These are phyloP conservation scores for Apiotrichum gamsii DNA, from an alignment of 1,284 basidiomycete genomes.

Conservation along the genomic window DNA sequence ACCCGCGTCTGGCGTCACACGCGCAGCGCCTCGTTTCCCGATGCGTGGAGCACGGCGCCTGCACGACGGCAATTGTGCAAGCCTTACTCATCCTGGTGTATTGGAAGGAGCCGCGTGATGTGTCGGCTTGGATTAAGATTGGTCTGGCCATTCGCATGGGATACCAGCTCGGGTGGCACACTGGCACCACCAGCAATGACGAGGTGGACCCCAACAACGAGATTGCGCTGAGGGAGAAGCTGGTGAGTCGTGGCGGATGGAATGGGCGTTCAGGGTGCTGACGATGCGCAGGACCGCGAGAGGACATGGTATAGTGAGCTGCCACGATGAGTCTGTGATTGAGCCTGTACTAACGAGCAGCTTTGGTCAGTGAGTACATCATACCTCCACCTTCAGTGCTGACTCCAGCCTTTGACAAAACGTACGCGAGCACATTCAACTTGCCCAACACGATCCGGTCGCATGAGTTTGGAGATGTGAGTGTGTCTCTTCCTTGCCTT, in stretches of 20 bases:
- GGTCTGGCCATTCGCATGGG: conserved; percentile 18
- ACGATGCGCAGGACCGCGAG: too few relatives aligned
- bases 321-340: too few relatives aligned
- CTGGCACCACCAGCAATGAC: neutral
- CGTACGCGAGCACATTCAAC: conserved; percentile 1
- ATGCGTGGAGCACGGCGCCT: conserved; percentile 2
- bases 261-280: too few relatives aligned
- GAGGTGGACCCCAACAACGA: neutral
- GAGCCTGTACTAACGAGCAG: too few relatives aligned
- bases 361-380: too few relatives aligned
- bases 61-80: conserved; percentile 12
- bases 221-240: neutral
- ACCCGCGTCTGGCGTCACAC: conserved; percentile 6
- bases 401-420: neutral
- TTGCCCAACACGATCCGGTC: neutral
- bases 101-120: conserved; percentile 19
- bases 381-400: too few relatives aligned
- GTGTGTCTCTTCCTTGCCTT: neutral
- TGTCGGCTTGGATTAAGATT: conserved; percentile 22
- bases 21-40: conserved; percentile 7
- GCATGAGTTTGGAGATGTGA: conserved; percentile 1
- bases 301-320: conserved; percentile 1
- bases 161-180: conserved; percentile 16
- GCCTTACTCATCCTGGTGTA: conserved; percentile 15
- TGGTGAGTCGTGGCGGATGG: too few relatives aligned